A percentile compares a stretch with the other conserved stretches of the same genome.
Evolutionary conservation across 768 basidiomycete genomes (phyloP).

Genomic region (Auriscalpium microsporum): DNA sequence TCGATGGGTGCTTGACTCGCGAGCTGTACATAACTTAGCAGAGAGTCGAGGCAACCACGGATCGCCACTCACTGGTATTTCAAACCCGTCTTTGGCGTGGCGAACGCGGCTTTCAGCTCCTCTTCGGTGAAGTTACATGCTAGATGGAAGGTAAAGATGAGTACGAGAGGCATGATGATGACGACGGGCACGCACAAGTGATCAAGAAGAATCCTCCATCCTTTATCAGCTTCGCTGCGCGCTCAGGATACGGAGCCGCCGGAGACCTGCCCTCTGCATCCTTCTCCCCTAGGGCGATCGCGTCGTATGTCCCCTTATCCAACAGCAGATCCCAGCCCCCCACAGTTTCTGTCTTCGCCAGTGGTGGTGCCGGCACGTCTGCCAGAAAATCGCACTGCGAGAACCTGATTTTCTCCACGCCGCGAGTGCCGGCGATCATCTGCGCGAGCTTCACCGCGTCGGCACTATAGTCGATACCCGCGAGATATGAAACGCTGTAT

Average conservation of each 20-base stretch:
- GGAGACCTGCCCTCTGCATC: slow-evolving; percentile 46
- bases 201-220: slow-evolving; percentile 68
- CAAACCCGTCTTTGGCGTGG: slow-evolving; percentile 38
- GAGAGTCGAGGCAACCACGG: no score
- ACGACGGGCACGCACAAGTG: slow-evolving; percentile 49
- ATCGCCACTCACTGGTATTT: slow-evolving; percentile 50
- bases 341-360: slow-evolving; percentile 11
- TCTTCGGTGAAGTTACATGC: slow-evolving; percentile 81
- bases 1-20: slow-evolving; percentile 61
- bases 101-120: slow-evolving; percentile 53
- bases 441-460: slow-evolving; percentile 59
- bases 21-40: slow-evolving; percentile 36
- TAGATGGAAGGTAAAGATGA: background rate
- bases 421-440: slow-evolving; percentile 43
- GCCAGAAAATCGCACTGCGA: slow-evolving; percentile 56
- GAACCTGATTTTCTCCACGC: slow-evolving; percentile 40
- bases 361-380: slow-evolving; percentile 35
- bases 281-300: slow-evolving; percentile 64
- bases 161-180: background rate
- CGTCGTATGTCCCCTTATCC: slow-evolving; percentile 88
- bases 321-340: slow-evolving; percentile 63
- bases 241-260: slow-evolving; percentile 49
- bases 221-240: slow-evolving; percentile 48
- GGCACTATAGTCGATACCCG: slow-evolving; percentile 71
- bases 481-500: slow-evolving; percentile 42